Evolutionary conservation across 1,284 basidiomycete genomes (phyloP), one percentile per base, ranked within the genome.

Genomic region (Trametes versicolor): DNA sequence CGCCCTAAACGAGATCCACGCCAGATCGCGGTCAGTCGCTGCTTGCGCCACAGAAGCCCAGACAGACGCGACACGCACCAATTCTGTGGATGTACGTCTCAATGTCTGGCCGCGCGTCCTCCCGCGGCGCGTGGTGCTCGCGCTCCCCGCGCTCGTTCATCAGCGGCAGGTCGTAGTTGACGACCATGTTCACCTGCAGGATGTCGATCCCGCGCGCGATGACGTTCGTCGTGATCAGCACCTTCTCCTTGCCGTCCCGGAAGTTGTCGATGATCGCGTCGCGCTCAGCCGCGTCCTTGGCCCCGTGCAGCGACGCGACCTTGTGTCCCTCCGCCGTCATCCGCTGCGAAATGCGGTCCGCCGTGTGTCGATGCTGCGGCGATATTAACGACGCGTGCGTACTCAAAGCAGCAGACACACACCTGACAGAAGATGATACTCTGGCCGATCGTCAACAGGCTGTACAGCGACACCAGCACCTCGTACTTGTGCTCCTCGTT

Each of bases 81-180:
- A 99, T 99, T 69, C 98, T 91, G 81, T 99, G 98, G 63, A 99
- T 91, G 77, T 99, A 99, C 0, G 97, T 99, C 82, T 99, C 98
- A 36, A 97, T 84, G 77, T 99, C 98, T 0, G 96, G 95, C 69
- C 78, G 80, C 51, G 80, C 81, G 69, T 89, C 88, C 29, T 74
- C 74, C 37, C 75, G 29, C 29, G 4, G 29, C 29, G 29, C 29
- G 29, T 32, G 72, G 65, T 75, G 75, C 2, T 74, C 71, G 69
- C 50, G 51, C 32, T 81, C 82, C 60, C 83, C 82, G 19, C 89
- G 85, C 73, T 93, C 90, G 73, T 87, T 89, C 81, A 95, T 86
- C 70, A 95, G 83, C 0, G 98, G 98, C 58, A 99, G 87, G 78
- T 99, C 98, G 77, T 99, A 99, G 82, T 99, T 99, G 75, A 97